These are phyloP conservation scores for Malus hybrid DNA, from an alignment of 331 rosid genomes.

Conservation along the genomic window DNA sequence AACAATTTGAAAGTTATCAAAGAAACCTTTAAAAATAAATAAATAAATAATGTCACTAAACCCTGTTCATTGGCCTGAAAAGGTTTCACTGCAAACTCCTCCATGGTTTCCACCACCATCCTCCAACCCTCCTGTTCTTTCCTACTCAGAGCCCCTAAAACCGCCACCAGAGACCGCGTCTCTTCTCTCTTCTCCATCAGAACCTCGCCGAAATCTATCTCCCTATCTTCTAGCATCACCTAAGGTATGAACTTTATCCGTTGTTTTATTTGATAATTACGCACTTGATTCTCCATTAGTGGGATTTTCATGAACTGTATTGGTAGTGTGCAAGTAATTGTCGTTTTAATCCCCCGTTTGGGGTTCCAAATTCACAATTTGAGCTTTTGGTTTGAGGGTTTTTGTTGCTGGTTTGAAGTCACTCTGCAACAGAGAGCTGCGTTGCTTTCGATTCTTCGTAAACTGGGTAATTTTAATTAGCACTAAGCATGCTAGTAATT, in stretches of 20 bases:
- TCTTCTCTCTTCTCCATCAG: conserved; percentile 16
- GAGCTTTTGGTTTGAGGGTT: background rate
- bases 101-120: conserved; percentile 34
- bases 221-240: conserved; percentile 12
- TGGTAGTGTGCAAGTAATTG: background rate
- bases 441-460: background rate
- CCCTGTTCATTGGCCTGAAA: no score
- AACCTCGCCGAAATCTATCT: conserved; percentile 10
- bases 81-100: background rate
- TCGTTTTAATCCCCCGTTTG: background rate
- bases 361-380: background rate
- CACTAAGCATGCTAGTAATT: background rate
- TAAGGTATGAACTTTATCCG: conserved; percentile 14
- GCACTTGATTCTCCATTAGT: background rate
- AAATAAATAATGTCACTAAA: no score
- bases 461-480: background rate
- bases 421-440: background rate
- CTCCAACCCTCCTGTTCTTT: conserved; percentile 38
- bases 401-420: background rate
- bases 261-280: background rate
- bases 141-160: conserved; percentile 17
- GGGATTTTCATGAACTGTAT: background rate
- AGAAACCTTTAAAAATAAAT: background rate
- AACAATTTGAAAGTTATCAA: no score
- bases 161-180: conserved; percentile 17